phyloP scores from a whole-genome alignment of 192 early-diverging fungal species.

The Podila verticillata region DNA sequence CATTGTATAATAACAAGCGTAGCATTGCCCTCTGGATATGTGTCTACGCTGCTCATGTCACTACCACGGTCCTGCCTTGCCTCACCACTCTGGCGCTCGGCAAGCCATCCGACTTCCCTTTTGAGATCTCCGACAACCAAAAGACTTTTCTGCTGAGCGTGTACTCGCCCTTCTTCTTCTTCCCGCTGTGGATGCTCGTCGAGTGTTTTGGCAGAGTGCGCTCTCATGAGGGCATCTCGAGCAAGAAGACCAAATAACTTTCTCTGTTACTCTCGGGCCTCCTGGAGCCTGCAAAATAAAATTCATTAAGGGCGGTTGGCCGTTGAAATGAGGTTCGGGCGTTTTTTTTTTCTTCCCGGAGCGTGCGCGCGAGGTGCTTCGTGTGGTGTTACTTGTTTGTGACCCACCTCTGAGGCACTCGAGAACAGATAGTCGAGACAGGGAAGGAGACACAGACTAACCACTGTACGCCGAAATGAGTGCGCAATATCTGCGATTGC shows the following conservation, averaged over 20 bases:
- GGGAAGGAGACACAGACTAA: no score
- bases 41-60: constrained; percentile 78
- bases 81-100: constrained; percentile 64
- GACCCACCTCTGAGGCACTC: no score
- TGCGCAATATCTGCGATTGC: no score
- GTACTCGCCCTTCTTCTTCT: constrained; percentile 75
- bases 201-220: constrained; percentile 51
- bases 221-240: constrained; percentile 10
- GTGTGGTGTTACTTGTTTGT: no score
- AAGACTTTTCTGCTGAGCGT: constrained; percentile 36
- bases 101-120: constrained; percentile 53
- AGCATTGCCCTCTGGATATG: constrained; percentile 58
- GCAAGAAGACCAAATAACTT: neutral
- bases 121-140: constrained; percentile 32
- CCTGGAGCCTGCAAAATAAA: no score
- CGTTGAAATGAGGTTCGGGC: no score
- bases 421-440: no score
- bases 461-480: no score
- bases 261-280: no score
- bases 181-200: constrained; percentile 68
- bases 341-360: no score
- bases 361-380: no score
- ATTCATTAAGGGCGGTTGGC: no score
- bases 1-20: constrained; percentile 61
- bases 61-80: constrained; percentile 71